A percentile compares a stretch with the other conserved stretches of the same genome.
Evolutionary conservation across 2,329 filamentous ascomycete species (phyloP).

Genomic region (Apiospora aurea): DNA sequence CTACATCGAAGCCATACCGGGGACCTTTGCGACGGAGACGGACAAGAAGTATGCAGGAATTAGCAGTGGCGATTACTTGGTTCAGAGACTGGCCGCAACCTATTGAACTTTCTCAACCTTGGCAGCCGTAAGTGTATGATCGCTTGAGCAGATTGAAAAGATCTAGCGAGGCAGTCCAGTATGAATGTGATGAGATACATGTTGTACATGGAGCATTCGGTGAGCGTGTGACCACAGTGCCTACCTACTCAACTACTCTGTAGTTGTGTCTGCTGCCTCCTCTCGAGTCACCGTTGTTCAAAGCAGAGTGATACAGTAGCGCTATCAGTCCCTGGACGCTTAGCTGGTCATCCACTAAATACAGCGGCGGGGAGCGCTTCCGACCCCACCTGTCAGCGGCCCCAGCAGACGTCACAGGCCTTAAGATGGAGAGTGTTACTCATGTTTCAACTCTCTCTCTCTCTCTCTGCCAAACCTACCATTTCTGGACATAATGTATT

Average conservation of each 20-base stretch:
- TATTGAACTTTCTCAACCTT: constrained; percentile 50
- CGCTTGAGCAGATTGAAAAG: neutral
- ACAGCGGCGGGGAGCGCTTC: neutral
- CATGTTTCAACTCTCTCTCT: constrained; percentile 5
- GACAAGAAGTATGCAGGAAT: constrained; percentile 83
- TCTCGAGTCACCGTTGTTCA: neutral
- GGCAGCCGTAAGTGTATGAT: neutral
- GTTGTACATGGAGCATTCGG: neutral
- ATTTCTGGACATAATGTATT: neutral
- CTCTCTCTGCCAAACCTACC: neutral
- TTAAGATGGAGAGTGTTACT: neutral
- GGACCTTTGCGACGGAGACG: constrained; percentile 69
- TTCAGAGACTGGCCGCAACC: constrained; percentile 79
- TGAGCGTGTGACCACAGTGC: neutral
- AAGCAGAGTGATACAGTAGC: neutral
- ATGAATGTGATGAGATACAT: neutral
- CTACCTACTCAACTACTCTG: no score
- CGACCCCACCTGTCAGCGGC: constrained; percentile 7
- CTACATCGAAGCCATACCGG: constrained; percentile 81
- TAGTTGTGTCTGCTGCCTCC: neutral
- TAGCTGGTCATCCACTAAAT: constrained; percentile 2
- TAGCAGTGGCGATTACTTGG: constrained; percentile 81
- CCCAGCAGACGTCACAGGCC: neutral
- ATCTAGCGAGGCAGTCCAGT: neutral
- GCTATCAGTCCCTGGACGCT: neutral